These are phyloP conservation scores for Pythium plurisporium DNA, from an alignment of 352 stramenopile species.

Conservation along the genomic window DNA sequence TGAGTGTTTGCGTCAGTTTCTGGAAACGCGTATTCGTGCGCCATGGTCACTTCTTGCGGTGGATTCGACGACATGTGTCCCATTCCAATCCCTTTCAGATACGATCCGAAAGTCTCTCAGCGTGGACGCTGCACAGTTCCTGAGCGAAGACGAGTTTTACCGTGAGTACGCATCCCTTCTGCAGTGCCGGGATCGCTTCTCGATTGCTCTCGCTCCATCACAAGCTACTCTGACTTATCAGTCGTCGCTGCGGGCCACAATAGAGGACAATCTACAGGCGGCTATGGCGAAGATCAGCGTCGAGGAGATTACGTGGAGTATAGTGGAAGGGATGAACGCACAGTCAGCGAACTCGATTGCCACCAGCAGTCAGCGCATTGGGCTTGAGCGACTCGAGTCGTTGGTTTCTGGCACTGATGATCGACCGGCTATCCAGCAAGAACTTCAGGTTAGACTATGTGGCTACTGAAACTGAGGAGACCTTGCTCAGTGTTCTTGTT, in stretches of 20 bases:
- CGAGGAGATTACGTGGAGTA: conserved; percentile 12
- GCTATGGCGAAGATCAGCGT: conserved; percentile 2
- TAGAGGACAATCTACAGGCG: not conserved
- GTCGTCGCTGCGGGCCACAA: not conserved
- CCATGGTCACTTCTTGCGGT: conserved; percentile 55
- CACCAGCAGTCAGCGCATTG: conserved; percentile 43
- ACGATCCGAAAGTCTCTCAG: conserved; percentile 36
- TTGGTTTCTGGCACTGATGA: conserved; percentile 33
- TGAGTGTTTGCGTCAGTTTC: conserved; percentile 12
- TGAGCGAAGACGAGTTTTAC: conserved; percentile 17
- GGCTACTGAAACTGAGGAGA: no score
- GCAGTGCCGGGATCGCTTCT: not conserved
- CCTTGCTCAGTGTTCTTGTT: not conserved
- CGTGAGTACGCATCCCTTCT: conserved; percentile 1
- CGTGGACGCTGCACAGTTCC: conserved; percentile 9
- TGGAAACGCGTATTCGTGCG: conserved; percentile 29
- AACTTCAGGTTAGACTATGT: conserved; percentile 36
- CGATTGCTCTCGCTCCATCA: not conserved
- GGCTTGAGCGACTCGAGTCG: conserved; percentile 41
- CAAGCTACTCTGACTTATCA: not conserved
- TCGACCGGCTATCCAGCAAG: conserved; percentile 60
- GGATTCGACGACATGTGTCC: conserved; percentile 50
- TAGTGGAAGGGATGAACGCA: conserved; percentile 15
- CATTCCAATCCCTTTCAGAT: conserved; percentile 37
- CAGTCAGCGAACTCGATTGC: conserved; percentile 23